A percentile compares a stretch with the other conserved stretches of the same genome.
These are phyloP conservation scores for Xylaria sp. DNA, from an alignment of 2,329 filamentous ascomycete species.

Conservation along the genomic window DNA sequence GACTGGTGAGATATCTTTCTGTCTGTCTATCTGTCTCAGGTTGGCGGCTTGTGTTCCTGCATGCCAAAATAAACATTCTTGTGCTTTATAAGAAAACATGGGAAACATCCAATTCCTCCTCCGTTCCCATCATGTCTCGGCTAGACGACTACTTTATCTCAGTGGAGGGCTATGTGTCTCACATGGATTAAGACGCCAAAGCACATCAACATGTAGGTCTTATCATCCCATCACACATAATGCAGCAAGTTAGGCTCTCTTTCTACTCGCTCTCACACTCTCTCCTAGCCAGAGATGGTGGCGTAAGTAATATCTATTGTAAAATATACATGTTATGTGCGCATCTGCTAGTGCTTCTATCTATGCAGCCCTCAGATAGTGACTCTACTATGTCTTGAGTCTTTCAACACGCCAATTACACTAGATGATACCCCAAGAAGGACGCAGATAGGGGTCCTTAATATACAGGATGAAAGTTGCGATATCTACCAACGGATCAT, in stretches of 20 bases:
- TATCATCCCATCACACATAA: too few species aligned
- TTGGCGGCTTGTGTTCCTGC: background rate
- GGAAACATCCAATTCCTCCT: background rate
- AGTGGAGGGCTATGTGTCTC: background rate
- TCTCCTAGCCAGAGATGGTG: background rate
- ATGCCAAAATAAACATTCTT: background rate
- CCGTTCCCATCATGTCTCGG: background rate
- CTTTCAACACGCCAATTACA: background rate
- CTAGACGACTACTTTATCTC: background rate
- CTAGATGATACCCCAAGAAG: background rate
- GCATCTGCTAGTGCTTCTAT: background rate
- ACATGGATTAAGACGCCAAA: background rate
- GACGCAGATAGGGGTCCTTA: background rate
- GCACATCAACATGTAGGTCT: background rate
- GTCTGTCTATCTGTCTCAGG: background rate
- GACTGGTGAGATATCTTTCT: too few species aligned
- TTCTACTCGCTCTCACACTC: too few species aligned
- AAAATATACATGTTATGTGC: background rate
- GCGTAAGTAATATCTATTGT: background rate
- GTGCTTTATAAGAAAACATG: background rate
- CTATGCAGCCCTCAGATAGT: too few species aligned
- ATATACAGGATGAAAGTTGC: background rate
- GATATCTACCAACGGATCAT: background rate
- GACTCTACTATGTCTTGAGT: too few species aligned
- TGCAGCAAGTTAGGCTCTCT: too few species aligned